Conservation (phyloP, 2,329 filamentous ascomycete species). For the Colletotrichum siamense region DNA sequence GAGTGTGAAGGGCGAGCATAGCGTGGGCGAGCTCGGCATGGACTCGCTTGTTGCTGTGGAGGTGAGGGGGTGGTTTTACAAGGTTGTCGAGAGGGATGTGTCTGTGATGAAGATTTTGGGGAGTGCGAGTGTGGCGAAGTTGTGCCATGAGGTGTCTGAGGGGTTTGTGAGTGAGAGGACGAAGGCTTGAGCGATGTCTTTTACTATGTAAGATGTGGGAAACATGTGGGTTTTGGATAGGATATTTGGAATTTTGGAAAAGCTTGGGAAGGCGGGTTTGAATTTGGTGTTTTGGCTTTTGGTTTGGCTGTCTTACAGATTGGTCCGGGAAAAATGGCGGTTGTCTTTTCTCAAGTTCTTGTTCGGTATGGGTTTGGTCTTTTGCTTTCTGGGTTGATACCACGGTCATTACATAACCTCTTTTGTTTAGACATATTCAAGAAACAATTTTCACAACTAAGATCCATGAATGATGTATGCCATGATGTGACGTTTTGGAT, state of each 20-base stretch:
- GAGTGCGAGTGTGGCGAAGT: slow-evolving; percentile 29
- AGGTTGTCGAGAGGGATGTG: slow-evolving; percentile 46
- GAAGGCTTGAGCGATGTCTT: not conserved
- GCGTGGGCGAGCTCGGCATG: slow-evolving; percentile 35
- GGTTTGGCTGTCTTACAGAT: not conserved
- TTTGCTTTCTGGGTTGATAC: not conserved
- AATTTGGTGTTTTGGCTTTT: not conserved
- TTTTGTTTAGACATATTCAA: not conserved
- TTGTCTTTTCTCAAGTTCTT: not conserved
- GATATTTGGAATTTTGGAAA: not conserved
- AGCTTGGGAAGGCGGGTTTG: not conserved
- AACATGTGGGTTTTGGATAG: not conserved
- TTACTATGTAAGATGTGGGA: not conserved
- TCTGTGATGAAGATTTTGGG: slow-evolving; percentile 51
- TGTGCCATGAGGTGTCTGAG: slow-evolving; percentile 13
- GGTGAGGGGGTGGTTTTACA: slow-evolving; percentile 53
- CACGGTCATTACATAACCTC: not conserved
- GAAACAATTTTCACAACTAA: too few species aligned
- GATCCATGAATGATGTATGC: too few species aligned
- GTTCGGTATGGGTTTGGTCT: not conserved
- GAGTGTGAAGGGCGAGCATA: slow-evolving; percentile 33
- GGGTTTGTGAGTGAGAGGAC: not conserved
- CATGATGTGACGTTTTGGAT: not conserved
- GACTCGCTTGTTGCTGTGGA: slow-evolving; percentile 34
- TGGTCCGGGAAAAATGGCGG: not conserved